Evolutionary conservation across 352 stramenopile species (phyloP), one percentile per base, ranked within the genome.

Genomic region (Phytophthora podocarpi): DNA sequence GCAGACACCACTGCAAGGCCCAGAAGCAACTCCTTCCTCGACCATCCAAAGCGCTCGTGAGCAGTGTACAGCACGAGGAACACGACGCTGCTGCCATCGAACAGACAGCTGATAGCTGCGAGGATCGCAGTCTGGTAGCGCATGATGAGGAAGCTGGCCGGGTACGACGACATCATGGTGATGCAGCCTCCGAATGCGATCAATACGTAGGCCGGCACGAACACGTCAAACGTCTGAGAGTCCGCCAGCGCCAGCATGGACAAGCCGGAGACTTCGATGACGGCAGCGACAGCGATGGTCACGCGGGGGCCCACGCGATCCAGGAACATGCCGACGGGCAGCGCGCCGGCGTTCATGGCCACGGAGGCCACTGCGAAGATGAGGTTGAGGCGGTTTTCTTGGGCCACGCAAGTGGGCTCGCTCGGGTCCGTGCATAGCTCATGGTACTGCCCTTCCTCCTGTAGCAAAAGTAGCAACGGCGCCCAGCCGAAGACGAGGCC

Each of bases 341-440:
- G 58, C 20, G 83, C 78, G 39, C 72, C 84, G 12, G 85, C 78
- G 31, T 95, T 95, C 55, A 90, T 80, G n/a, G 81, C 80, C 20
- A 95, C 81, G 4, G 83, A 87, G 15, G 85, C 88, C 13, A 93
- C 74, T 4, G 85, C 82, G 36, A 94, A 96, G 56, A 95, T 85
- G 70, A 96, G 80, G 60, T 95, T 93, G n/a, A 95, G 74, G n/a
- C 71, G 67, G 62, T 92, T 93, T 55, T 95, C 85, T 60, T 96
- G 88, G 8, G 60, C 80, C 23, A 82, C 66, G 47, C 87, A 96
- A 23, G 56, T 65, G 34, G 59, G 28, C 21, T 56, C 42, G 30
- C 23, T 67, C 5, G 59, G 42, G 51, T 79, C 60, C 2, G 49
- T 48, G 39, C 88, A 95, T 11, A 95, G 67, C 64, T 95, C 86